These are phyloP conservation scores for Boletus bicolor DNA, from an alignment of 768 basidiomycete species.

Conservation along the genomic window DNA sequence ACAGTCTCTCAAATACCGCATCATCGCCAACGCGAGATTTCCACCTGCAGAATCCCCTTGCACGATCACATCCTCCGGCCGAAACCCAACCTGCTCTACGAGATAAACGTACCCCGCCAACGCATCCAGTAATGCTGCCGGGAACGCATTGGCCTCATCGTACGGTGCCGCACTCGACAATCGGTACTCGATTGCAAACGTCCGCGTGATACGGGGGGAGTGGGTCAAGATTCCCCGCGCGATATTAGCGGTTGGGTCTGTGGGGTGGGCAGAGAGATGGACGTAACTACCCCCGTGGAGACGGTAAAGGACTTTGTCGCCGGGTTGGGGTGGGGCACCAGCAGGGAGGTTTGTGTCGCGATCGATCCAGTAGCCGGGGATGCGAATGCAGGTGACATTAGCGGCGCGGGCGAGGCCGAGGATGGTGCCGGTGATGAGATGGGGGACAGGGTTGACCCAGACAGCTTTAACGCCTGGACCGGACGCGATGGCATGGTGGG, in stretches of 20 bases:
- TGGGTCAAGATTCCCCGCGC: constrained; percentile 19
- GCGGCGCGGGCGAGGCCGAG: constrained; percentile 27
- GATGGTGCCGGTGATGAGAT: constrained; percentile 33
- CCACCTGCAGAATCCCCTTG: constrained; percentile 57
- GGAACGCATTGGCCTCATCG: constrained; percentile 40
- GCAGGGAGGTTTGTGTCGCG: constrained; percentile 14
- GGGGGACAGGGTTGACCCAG: constrained; percentile 35
- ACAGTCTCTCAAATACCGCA: constrained; percentile 34
- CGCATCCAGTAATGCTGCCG: constrained; percentile 51
- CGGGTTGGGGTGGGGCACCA: constrained; percentile 20
- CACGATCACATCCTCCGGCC: constrained; percentile 42
- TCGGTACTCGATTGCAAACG: constrained; percentile 48
- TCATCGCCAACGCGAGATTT: constrained; percentile 41
- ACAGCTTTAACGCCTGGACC: constrained; percentile 28
- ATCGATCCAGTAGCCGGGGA: constrained; percentile 39
- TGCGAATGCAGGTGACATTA: constrained; percentile 24
- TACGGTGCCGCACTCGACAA: constrained; percentile 34
- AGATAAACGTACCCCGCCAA: constrained; percentile 52
- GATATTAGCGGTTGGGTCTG: constrained; percentile 23
- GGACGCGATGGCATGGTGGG: constrained; percentile 17
- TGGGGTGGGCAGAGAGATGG: constrained; percentile 28
- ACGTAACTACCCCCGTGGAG: constrained; percentile 33
- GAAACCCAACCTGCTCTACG: constrained; percentile 39
- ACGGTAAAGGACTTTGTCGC: constrained; percentile 34
- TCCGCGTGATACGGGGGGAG: constrained; percentile 21